These are phyloP conservation scores for Juglanconis sp. DNA, from an alignment of 2,329 filamentous ascomycete species.

Conservation along the genomic window DNA sequence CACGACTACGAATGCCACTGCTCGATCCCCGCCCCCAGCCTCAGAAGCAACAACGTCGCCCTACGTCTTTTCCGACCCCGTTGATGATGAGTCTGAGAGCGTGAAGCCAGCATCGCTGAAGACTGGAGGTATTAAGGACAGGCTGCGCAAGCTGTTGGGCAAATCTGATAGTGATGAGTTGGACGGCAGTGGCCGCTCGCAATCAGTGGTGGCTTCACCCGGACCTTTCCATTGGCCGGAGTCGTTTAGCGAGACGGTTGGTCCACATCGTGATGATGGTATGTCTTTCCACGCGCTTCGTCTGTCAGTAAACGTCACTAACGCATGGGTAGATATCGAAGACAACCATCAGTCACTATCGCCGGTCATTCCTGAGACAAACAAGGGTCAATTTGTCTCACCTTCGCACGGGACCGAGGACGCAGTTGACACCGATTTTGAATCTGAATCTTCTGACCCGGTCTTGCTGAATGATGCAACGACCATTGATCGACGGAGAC, in stretches of 20 bases:
- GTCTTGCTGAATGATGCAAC: too few relatives aligned
- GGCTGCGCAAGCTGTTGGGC: slow-evolving; percentile 2
- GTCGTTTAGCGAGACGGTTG: neutral
- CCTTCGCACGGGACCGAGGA: too few relatives aligned
- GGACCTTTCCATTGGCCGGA: neutral
- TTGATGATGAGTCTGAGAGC: neutral
- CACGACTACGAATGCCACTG: neutral
- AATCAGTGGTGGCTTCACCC: neutral
- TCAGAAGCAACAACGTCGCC: neutral
- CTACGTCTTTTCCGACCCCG: neutral
- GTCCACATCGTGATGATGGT: neutral
- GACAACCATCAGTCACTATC: too few relatives aligned
- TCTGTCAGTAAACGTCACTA: too few relatives aligned
- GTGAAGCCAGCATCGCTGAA: neutral
- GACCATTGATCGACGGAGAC: too few relatives aligned
- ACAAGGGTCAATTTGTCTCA: too few relatives aligned
- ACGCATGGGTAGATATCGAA: neutral
- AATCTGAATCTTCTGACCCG: too few relatives aligned
- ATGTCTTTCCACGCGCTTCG: neutral
- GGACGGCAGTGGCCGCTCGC: neutral
- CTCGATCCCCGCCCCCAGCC: neutral
- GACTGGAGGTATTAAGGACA: neutral
- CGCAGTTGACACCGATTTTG: too few relatives aligned
- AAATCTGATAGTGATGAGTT: neutral
- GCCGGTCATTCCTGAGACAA: too few relatives aligned